Evolutionary conservation across 2,329 filamentous ascomycete genomes (phyloP), one percentile per base, ranked within the genome.

Genomic region (Trichoderma polysporum): DNA sequence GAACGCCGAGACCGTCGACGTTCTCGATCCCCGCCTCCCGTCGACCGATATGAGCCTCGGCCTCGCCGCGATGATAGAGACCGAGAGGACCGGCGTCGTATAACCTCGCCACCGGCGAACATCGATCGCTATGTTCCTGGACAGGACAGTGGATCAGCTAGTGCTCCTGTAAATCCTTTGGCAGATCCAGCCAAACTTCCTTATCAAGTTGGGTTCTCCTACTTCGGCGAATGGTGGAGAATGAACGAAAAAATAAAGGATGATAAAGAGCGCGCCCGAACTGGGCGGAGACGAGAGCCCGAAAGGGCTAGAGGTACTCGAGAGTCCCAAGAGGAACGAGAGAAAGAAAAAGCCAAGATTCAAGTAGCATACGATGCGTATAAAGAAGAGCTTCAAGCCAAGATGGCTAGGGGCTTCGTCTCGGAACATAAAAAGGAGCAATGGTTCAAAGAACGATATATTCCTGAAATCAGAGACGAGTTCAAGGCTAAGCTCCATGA

Each of bases 381-480:
- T 75, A 90, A 90, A 72, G 88, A 90, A 74, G 88, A 90, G 39
- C 80, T 91, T 2, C 88, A 90, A 73, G 87, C 85, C 4, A 90
- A 89, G 76, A 94, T 97, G 90, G 94, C 95, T 0, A 89, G 93
- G 70, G 84, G 87, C 1, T 99, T 99, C 76, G 95, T 99, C 49
- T 88, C 90, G 58, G 91, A 93, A 73, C 95, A 99, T 79, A 97
- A 97, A 77, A 89, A 89, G 50, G 95, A 99, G 77, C 94, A 99
- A 76, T 99, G 95, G 95, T 99, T 99, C 81, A 92, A 90, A 73
- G 95, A 99, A 79, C 90, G 93, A 76, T 99, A 99, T 73, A 90
- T 96, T 33, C 87, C 92, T 1, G 92, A 95, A 71, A 88, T 94
- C 64, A 86, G 92, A 61, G 90, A 94, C 71, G 84, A 86, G 2